A percentile compares a stretch with the other conserved stretches of the same genome.
phyloP scores from a whole-genome alignment of 1,284 basidiomycete species.

The Bjerkandera adusta region DNA sequence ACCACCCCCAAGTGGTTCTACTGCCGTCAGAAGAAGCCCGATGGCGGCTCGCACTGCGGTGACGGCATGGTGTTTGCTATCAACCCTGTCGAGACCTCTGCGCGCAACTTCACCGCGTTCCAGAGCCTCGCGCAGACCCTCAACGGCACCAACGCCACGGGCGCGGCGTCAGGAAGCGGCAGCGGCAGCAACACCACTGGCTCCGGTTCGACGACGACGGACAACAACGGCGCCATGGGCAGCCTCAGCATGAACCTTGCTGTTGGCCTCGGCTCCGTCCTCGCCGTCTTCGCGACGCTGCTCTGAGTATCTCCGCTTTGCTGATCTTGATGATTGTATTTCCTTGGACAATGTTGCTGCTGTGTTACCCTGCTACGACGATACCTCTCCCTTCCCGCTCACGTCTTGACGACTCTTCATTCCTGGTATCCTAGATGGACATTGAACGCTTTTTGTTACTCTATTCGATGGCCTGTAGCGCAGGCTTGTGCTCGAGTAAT shows the following conservation, averaged over 20 bases:
- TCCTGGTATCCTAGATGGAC: background rate
- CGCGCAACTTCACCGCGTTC: conserved; percentile 43
- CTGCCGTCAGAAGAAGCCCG: conserved; percentile 35
- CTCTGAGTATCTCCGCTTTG: conserved; percentile 10
- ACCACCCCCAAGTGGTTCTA: conserved; percentile 45
- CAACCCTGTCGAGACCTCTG: conserved; percentile 37
- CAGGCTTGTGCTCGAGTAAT: too few species aligned
- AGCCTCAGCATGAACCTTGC: conserved; percentile 16
- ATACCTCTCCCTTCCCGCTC: conserved; percentile 1
- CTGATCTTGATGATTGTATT: too few species aligned
- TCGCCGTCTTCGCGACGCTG: conserved; percentile 15
- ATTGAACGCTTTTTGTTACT: background rate
- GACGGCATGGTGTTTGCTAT: conserved; percentile 44
- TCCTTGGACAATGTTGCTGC: conserved; percentile 1
- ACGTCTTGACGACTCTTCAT: conserved; percentile 4
- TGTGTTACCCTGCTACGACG: conserved; percentile 1
- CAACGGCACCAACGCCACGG: conserved; percentile 31
- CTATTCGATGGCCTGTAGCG: too few species aligned
- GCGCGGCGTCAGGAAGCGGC: conserved; percentile 3
- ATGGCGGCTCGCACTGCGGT: conserved; percentile 36
- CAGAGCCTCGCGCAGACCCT: conserved; percentile 32
- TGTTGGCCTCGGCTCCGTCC: conserved; percentile 18
- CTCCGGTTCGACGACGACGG: background rate
- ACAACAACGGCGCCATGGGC: conserved; percentile 7
- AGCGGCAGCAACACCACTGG: background rate